These are phyloP conservation scores for Mycena alexandri DNA, from an alignment of 768 basidiomycete genomes.

Conservation along the genomic window DNA sequence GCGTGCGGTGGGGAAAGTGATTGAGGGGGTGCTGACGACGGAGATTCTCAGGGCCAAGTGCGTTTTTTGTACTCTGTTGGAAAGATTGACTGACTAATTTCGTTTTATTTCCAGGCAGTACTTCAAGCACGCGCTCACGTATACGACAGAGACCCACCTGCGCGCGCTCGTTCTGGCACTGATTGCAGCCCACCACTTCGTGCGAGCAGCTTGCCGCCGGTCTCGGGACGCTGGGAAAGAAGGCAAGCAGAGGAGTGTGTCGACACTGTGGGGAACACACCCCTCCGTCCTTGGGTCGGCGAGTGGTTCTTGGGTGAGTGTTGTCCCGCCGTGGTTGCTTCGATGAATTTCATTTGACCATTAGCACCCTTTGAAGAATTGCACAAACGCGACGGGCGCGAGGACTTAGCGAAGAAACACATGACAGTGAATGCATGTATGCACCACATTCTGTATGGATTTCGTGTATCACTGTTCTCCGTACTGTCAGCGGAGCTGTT, in stretches of 20 bases:
- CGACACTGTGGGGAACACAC: constrained; percentile 69
- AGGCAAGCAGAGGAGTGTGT: constrained; percentile 35
- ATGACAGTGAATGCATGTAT: too few relatives aligned
- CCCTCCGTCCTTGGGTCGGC: constrained; percentile 79
- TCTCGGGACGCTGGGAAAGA: constrained; percentile 61
- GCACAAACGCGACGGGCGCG: constrained; percentile 68
- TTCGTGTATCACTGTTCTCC: too few relatives aligned
- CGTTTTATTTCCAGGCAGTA: constrained; percentile 57
- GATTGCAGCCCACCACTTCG: constrained; percentile 77
- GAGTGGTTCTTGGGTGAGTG: constrained; percentile 74
- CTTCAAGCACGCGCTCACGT: constrained; percentile 69
- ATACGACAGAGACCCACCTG: constrained; percentile 70
- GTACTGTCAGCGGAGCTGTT: too few relatives aligned
- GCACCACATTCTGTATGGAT: too few relatives aligned
- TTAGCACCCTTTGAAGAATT: constrained; percentile 62
- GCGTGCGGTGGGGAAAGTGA: constrained; percentile 64
- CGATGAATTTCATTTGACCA: constrained; percentile 11
- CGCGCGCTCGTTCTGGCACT: constrained; percentile 80
- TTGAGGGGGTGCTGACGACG: constrained; percentile 64
- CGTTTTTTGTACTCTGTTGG: constrained; percentile 35
- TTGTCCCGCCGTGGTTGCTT: background rate
- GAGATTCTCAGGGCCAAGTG: constrained; percentile 77
- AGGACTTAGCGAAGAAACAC: constrained; percentile 59
- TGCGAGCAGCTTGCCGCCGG: constrained; percentile 81
- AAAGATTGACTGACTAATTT: background rate